Conservation (phyloP, 805 yeast genomes). For the Candida bentonensis region DNA sequence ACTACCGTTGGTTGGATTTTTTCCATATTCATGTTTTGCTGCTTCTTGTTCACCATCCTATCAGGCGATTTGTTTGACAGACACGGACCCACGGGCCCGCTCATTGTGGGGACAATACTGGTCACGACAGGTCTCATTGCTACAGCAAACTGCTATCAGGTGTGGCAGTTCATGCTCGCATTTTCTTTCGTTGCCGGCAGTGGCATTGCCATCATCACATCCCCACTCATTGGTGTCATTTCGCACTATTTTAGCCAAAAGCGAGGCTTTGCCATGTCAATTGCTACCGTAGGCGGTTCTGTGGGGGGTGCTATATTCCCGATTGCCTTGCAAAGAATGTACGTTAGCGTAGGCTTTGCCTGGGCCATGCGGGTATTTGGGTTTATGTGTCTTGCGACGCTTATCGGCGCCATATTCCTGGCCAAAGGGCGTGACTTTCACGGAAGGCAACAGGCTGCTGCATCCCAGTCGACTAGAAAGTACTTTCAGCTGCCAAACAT, state of each 20-base stretch:
- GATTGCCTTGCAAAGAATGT: conserved; percentile 32
- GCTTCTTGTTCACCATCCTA: conserved; percentile 32
- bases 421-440: conserved; percentile 24
- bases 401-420: conserved; percentile 21
- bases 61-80: conserved; percentile 41
- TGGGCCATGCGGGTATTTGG: conserved; percentile 47
- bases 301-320: conserved; percentile 55
- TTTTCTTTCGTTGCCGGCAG: conserved; percentile 41
- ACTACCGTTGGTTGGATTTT: conserved; percentile 59
- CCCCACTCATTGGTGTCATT: conserved; percentile 40
- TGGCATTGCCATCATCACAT: conserved; percentile 27
- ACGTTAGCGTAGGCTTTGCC: conserved; percentile 36
- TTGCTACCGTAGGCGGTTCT: conserved; percentile 54
- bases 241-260: conserved; percentile 48
- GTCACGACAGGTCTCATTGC: conserved; percentile 37
- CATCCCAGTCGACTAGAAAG: not conserved
- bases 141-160: conserved; percentile 32
- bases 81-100: conserved; percentile 36
- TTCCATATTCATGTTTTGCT: conserved; percentile 24
- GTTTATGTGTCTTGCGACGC: conserved; percentile 14
- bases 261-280: conserved; percentile 47
- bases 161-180: conserved; percentile 47
- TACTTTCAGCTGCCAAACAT: not conserved
- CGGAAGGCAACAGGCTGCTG: not conserved
- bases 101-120: conserved; percentile 31